These are phyloP conservation scores for Collariella sp. DNA, from an alignment of 495 filamentous ascomycete species.

Conservation along the genomic window DNA sequence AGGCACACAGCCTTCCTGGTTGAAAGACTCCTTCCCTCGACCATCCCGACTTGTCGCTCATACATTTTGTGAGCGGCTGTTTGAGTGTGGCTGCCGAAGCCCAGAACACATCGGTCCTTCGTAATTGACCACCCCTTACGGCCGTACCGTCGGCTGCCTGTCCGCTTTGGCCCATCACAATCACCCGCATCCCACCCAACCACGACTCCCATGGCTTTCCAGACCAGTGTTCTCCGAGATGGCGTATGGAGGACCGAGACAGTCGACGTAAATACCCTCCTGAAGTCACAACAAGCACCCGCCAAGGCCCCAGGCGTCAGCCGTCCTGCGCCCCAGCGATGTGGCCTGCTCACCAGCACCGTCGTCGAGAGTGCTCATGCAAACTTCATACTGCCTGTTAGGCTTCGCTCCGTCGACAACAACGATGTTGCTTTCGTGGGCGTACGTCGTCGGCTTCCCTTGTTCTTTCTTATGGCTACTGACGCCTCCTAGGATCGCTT, in stretches of 20 bases:
- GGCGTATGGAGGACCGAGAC: slow-evolving; percentile 52
- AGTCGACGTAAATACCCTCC: slow-evolving; percentile 35
- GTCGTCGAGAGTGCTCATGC: slow-evolving; percentile 65
- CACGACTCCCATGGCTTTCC: slow-evolving; percentile 29
- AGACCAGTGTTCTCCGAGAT: slow-evolving; percentile 47
- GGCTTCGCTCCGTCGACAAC: slow-evolving; percentile 54
- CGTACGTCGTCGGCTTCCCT: slow-evolving; percentile 38
- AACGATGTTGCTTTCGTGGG: slow-evolving; percentile 92
- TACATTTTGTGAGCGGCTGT: too few relatives aligned
- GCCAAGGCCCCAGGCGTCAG: slow-evolving; percentile 5
- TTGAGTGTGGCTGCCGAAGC: too few relatives aligned
- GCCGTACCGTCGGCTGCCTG: too few relatives aligned
- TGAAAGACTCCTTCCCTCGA: too few relatives aligned
- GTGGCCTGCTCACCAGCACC: slow-evolving; percentile 70
- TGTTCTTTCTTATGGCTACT: neutral
- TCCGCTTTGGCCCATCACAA: too few relatives aligned
- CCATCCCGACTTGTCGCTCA: too few relatives aligned
- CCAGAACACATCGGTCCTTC: too few relatives aligned
- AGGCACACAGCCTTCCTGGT: too few relatives aligned
- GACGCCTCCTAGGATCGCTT: slow-evolving; percentile 44
- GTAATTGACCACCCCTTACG: too few relatives aligned
- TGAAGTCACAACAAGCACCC: slow-evolving; percentile 23
- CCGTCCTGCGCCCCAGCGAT: slow-evolving; percentile 35
- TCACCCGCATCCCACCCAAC: neutral
- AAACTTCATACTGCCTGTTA: slow-evolving; percentile 71